A percentile compares a stretch with the other conserved stretches of the same genome.
phyloP scores from a whole-genome alignment of 179 eudicot species.

The Gypsophila paniculata region DNA sequence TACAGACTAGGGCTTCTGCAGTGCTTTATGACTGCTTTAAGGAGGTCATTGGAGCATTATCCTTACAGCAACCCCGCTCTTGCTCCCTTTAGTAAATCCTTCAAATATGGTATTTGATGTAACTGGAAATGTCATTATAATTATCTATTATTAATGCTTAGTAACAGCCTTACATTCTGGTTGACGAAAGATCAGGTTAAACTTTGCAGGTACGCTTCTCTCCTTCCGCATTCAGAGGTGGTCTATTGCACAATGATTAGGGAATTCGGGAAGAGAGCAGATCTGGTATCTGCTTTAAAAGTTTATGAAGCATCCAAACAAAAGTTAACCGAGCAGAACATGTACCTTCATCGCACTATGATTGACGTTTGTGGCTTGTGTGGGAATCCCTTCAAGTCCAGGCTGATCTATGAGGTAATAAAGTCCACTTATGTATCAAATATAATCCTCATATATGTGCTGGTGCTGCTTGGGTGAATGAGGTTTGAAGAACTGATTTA shows the following conservation, averaged over 20 bases:
- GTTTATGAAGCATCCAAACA: slow-evolving; percentile 76
- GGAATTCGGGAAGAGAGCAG: slow-evolving; percentile 79
- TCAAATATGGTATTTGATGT: background rate
- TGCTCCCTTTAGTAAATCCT: background rate
- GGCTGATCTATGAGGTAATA: slow-evolving; percentile 85
- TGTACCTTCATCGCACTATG: slow-evolving; percentile 81
- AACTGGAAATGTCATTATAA: background rate
- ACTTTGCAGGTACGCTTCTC: slow-evolving; percentile 65
- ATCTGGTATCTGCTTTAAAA: slow-evolving; percentile 60
- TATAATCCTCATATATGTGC: too few species aligned
- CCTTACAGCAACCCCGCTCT: background rate
- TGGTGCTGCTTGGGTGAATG: too few species aligned
- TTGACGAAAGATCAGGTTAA: slow-evolving; percentile 12
- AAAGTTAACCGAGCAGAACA: slow-evolving; percentile 55
- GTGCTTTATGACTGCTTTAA: background rate
- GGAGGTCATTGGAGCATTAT: background rate
- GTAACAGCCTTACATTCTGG: background rate
- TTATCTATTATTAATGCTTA: background rate
- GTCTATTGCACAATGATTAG: slow-evolving; percentile 61
- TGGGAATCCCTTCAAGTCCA: slow-evolving; percentile 66
- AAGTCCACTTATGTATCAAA: too few species aligned
- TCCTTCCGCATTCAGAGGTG: slow-evolving; percentile 52
- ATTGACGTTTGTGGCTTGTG: slow-evolving; percentile 92
- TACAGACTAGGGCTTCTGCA: slow-evolving; percentile 7
- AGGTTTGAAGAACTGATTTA: too few species aligned